Evolutionary conservation across 768 basidiomycete genomes (phyloP), one percentile per base, ranked within the genome.

Genomic region (Xerocomellus chrysenteron): DNA sequence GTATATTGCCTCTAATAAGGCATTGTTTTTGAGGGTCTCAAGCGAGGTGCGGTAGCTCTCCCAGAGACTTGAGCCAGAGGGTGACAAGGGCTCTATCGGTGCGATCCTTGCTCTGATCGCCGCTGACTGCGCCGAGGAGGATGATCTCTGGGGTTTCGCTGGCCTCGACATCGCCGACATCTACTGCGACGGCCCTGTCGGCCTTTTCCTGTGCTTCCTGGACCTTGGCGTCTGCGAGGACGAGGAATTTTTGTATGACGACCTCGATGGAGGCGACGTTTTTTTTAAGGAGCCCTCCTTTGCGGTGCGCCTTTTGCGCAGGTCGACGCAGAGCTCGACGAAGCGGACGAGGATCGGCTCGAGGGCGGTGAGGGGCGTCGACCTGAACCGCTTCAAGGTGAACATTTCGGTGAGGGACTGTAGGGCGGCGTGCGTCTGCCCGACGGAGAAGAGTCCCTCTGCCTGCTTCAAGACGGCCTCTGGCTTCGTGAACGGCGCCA

Each of bases 281-380:
- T 21, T 2, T 28, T 21, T 21, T 21, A 21, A 21, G 47, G 98
- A 84, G 24, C 93, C 95, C 68, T 95, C 94, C 73, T 96, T 94
- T 24, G 94, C 42, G 10, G 39, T 39, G 17, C 39, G 16, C 1
- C 94, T 94, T 73, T 95, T 94, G 62, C 93, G 85, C 82, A 97
- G 87, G 58, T 93, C 88, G 58, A 98, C 94, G 70, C 94, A 98
- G 47, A 99, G 89, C 68, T 95, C 92, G 76, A 98, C 85, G 76
- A 96, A 98, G 56, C 93, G 89, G 62, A 93, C 76, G 82, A 98
- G 89, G 73, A 98, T 97, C 50, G 97, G 97, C 72, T 98, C 96
- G 47, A 98, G 84, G 4, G 90, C 85, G 3, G 85, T 77, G 26
- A 98, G 76, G 1, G 95, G 91, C 0, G 95, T 98, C 40, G 90